phyloP scores from a whole-genome alignment of 768 basidiomycete genomes.

The Boletus reticulatus region DNA sequence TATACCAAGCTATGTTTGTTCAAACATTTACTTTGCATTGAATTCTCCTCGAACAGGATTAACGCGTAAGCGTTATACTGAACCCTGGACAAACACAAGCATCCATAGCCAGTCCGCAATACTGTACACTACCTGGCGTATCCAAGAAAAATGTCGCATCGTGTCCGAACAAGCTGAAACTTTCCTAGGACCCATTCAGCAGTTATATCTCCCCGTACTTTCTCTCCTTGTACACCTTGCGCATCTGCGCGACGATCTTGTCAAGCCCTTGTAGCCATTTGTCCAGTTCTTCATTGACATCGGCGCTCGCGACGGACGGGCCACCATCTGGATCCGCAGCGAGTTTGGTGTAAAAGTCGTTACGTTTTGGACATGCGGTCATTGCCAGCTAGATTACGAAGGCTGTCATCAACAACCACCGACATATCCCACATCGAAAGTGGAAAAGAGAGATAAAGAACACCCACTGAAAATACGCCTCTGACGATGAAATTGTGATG shows the following conservation, averaged over 20 bases:
- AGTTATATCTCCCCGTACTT: conserved; percentile 43
- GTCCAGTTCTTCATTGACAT: conserved; percentile 51
- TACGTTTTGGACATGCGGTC: conserved; percentile 58
- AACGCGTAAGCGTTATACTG: neutral
- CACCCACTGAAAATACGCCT: conserved; percentile 56
- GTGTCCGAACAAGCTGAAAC: neutral
- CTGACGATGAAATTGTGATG: conserved; percentile 78
- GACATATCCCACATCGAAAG: no score
- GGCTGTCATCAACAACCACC: neutral
- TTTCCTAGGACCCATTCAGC: no score
- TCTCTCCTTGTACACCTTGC: conserved; percentile 52
- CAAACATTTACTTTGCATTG: no score
- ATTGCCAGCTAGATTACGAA: conserved; percentile 44
- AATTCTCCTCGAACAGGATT: no score
- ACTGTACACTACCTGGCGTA: neutral
- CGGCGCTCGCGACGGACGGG: conserved; percentile 39
- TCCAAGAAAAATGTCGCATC: neutral
- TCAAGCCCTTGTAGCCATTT: conserved; percentile 64
- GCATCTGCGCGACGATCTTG: conserved; percentile 47
- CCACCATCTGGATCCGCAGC: conserved; percentile 59
- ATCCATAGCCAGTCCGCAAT: neutral
- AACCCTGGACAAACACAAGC: neutral
- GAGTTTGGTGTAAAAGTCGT: conserved; percentile 62
- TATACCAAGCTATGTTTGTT: no score
- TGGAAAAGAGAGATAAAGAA: neutral